phyloP scores from a whole-genome alignment of 2,329 filamentous ascomycete genomes.

The Madurella fahalii region DNA sequence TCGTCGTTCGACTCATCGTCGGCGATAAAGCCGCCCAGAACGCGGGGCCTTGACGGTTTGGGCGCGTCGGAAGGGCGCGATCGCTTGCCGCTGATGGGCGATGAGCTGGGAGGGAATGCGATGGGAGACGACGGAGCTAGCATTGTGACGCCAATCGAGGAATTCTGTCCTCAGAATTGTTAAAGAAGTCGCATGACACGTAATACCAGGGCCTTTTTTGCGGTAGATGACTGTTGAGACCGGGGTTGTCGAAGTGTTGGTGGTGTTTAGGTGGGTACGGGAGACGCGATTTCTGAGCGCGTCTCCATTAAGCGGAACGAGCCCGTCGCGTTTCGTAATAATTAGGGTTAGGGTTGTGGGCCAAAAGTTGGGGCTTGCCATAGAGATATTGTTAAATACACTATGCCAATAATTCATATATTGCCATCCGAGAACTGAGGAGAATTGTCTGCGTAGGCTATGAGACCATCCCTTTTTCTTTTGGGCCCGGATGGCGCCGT shows the following conservation, averaged over 20 bases:
- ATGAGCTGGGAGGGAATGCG: conserved; percentile 27
- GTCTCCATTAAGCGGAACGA: too few species aligned
- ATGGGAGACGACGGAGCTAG: conserved; percentile 27
- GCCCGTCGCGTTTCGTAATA: too few species aligned
- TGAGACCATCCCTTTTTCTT: too few species aligned
- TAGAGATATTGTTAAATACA: too few species aligned
- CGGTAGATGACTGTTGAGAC: not conserved
- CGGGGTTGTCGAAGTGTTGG: not conserved
- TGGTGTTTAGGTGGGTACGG: not conserved
- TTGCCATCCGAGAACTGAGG: too few species aligned
- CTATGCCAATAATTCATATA: too few species aligned
- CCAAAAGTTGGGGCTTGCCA: too few species aligned
- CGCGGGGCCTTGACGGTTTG: conserved; percentile 32
- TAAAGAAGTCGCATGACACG: not conserved
- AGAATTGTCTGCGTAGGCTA: too few species aligned
- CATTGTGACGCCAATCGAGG: conserved; percentile 17
- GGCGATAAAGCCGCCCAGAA: conserved; percentile 41
- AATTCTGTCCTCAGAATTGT: not conserved
- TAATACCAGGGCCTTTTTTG: not conserved
- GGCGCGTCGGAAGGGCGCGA: conserved; percentile 32
- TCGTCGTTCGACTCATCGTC: conserved; percentile 41
- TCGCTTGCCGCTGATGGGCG: conserved; percentile 35
- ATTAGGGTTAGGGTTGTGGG: too few species aligned
- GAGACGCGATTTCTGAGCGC: not conserved
- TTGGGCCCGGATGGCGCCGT: too few species aligned